A percentile compares a stretch with the other conserved stretches of the same genome.
These are phyloP conservation scores for Bimuria novae-zelandiae DNA, from an alignment of 2,329 filamentous ascomycete genomes.

Conservation along the genomic window DNA sequence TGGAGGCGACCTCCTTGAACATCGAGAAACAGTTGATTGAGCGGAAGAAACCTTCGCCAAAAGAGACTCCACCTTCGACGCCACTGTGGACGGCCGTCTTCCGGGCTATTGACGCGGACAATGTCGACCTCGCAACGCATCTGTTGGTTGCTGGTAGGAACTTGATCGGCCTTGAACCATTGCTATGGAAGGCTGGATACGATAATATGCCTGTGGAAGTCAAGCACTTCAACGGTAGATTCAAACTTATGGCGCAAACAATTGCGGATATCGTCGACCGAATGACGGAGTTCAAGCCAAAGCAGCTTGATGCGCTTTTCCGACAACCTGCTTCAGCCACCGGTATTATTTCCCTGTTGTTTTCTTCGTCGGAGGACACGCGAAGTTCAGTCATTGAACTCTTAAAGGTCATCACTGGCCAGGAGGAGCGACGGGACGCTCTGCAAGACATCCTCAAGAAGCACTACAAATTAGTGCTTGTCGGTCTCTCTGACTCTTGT, in stretches of 20 bases:
- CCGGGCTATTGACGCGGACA: slow-evolving; percentile 67
- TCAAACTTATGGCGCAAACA: slow-evolving; percentile 63
- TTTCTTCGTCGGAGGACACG: slow-evolving; percentile 78
- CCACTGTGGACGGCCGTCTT: slow-evolving; percentile 80
- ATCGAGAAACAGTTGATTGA: slow-evolving; percentile 71
- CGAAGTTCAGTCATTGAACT: slow-evolving; percentile 81
- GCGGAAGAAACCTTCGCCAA: slow-evolving; percentile 64
- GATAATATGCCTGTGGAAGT: slow-evolving; percentile 58
- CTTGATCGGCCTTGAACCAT: slow-evolving; percentile 75
- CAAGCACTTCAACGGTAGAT: slow-evolving; percentile 76
- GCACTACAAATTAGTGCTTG: slow-evolving; percentile 61
- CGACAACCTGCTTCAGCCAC: slow-evolving; percentile 69
- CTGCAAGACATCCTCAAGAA: slow-evolving; percentile 63
- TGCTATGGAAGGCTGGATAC: slow-evolving; percentile 51
- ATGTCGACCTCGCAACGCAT: slow-evolving; percentile 73
- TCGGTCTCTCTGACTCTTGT: slow-evolving; percentile 61
- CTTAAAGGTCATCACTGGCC: slow-evolving; percentile 78
- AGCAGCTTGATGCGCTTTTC: slow-evolving; percentile 72
- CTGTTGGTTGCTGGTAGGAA: slow-evolving; percentile 72
- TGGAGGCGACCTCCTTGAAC: slow-evolving; percentile 73
- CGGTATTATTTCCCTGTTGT: slow-evolving; percentile 76
- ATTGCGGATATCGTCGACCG: slow-evolving; percentile 77
- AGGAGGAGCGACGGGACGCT: slow-evolving; percentile 65
- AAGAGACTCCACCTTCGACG: slow-evolving; percentile 69
- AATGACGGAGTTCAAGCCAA: slow-evolving; percentile 73